Percentiles rank a stretch among this genome's conserved stretches.
phyloP scores from a whole-genome alignment of 225 moss, liverwort and hornwort genomes.

The Neckera pumila region DNA sequence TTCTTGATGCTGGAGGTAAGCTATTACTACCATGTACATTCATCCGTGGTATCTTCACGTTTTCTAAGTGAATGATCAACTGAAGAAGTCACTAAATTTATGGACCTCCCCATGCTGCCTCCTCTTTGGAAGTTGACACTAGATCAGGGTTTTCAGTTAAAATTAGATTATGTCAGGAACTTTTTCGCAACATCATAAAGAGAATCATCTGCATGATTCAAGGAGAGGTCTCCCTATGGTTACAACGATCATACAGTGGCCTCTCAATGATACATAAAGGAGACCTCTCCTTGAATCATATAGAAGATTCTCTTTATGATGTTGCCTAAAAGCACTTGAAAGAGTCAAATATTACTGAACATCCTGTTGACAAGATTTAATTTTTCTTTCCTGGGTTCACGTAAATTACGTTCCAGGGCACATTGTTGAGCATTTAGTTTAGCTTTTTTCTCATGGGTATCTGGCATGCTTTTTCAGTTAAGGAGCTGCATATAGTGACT shows the following conservation, averaged over 20 bases:
- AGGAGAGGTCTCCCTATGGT: neutral
- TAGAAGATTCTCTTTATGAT: neutral
- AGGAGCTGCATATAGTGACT: neutral
- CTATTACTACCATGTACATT: neutral
- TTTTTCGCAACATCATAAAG: neutral
- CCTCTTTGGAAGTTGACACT: neutral
- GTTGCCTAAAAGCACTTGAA: neutral
- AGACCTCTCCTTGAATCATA: neutral
- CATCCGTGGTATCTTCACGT: neutral
- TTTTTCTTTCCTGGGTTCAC: neutral
- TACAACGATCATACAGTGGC: neutral
- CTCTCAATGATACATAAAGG: neutral
- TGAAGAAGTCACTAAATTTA: neutral
- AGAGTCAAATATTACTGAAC: neutral
- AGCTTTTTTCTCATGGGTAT: neutral
- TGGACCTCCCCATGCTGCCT: neutral
- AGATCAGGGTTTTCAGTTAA: neutral
- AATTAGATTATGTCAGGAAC: neutral
- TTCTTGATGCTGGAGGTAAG: slow-evolving; percentile 78
- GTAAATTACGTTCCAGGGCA: neutral
- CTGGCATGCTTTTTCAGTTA: neutral
- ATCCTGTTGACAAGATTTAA: neutral
- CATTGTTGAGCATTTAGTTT: neutral
- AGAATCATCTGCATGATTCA: neutral
- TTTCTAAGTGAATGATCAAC: neutral